Conservation (phyloP, 2,329 filamentous ascomycete species). For the Fusarium mundagurra region DNA sequence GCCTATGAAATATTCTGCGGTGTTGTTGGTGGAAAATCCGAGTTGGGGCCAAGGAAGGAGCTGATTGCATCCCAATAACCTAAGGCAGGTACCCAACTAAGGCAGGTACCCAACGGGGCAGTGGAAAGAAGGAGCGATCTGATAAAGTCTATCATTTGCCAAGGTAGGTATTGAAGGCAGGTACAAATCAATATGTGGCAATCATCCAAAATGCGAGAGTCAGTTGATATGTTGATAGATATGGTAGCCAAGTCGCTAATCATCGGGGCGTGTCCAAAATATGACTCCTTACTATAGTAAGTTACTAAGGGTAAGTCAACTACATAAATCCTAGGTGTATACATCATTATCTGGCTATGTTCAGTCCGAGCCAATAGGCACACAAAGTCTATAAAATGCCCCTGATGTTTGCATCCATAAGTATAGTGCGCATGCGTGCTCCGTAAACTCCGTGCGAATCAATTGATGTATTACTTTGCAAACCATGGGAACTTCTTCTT, state of each 20-base stretch:
- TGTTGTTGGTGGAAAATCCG: background rate
- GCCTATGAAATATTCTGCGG: background rate
- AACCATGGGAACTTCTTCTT: conserved; percentile 77
- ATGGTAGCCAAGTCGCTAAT: background rate
- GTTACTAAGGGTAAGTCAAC: background rate
- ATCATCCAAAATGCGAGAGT: background rate
- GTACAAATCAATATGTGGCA: background rate
- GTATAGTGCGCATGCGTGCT: conserved; percentile 20
- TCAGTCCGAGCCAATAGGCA: conserved; percentile 11
- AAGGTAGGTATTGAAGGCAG: background rate
- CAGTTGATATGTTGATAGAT: background rate
- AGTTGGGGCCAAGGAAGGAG: background rate
- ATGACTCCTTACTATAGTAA: conserved; percentile 1
- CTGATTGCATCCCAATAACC: background rate
- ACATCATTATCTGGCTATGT: conserved; percentile 13
- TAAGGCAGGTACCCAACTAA: background rate
- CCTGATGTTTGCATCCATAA: conserved; percentile 20
- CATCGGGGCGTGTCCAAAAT: conserved; percentile 23
- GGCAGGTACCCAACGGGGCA: background rate
- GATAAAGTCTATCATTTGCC: background rate
- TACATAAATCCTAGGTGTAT: conserved; percentile 6
- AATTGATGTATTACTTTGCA: conserved; percentile 54
- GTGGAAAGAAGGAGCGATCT: conserved; percentile 1
- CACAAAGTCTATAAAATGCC: conserved; percentile 37
- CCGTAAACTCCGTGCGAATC: conserved; percentile 42